Evolutionary conservation across 148 eudicot genomes (phyloP).

Genomic region (Amaranthus cruentus): DNA sequence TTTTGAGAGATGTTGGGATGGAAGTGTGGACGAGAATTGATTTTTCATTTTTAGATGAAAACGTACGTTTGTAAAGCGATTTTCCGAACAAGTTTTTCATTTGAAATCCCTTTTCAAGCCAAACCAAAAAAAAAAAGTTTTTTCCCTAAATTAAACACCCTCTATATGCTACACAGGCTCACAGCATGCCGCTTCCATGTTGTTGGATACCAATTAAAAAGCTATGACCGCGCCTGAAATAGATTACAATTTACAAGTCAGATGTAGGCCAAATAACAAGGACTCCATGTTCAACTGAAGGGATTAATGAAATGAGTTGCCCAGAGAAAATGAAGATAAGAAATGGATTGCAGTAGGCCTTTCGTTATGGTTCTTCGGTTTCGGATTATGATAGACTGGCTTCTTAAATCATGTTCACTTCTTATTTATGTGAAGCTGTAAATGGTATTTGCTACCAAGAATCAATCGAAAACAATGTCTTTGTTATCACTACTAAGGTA

Average conservation of each 20-base stretch:
- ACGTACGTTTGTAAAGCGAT: background rate
- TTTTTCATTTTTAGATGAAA: too few species aligned
- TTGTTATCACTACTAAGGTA: too few species aligned
- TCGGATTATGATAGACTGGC: too few species aligned
- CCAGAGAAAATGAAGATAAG: too few species aligned
- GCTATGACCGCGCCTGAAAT: constrained; percentile 12
- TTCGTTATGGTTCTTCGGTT: too few species aligned
- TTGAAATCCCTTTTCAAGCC: too few species aligned
- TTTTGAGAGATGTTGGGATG: too few species aligned
- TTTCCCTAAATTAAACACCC: background rate
- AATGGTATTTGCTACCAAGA: background rate
- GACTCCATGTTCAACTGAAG: background rate
- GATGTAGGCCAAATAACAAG: background rate
- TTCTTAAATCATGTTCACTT: background rate
- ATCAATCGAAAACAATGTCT: background rate
- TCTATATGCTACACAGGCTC: constrained; percentile 7
- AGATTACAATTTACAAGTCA: background rate
- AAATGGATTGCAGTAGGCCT: too few species aligned
- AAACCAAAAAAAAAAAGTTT: too few species aligned
- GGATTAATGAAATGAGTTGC: background rate
- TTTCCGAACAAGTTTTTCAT: too few species aligned
- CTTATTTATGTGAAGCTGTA: background rate
- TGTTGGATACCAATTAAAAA: background rate
- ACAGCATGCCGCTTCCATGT: background rate
- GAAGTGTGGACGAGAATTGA: too few species aligned